Evolutionary conservation across 106 monocot genomes (phyloP), one percentile per base, ranked within the genome.

Genomic region (Platanthera guangdongensis): DNA sequence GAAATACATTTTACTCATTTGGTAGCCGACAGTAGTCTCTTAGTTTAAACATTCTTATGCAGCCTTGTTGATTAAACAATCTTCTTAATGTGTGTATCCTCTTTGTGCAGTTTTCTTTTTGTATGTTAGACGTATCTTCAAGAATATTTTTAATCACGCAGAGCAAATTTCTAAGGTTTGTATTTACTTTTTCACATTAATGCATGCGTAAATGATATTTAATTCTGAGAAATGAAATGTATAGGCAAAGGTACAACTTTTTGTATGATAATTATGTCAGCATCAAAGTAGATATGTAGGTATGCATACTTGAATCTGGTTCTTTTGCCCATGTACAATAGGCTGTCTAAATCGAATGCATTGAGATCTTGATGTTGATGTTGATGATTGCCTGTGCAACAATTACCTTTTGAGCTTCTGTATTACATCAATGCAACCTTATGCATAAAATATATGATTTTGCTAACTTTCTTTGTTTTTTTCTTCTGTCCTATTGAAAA

Each of bases 91-190:
- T 1, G 39, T 39, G 3, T 70, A 15, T 70, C 39, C 48, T 60
- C 3, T 48, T 78, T 73, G 52, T 94, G 89, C 91, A 97, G 96
- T 97, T 63, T 97, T 94, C 78, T 72, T 99, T 32, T 78, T 88
- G 80, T 99, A 99, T 80, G 54, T 94, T 15, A 87, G 83, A 25
- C 87, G 99, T 72, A 92, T 99, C 67, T 99, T 99, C 83, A 89
- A 89, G 77, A 99, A 99, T 73, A 94, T 99, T 63, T 99, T 99
- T 86, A 92, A 72, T 76, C 99, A 99, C 77, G 94, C 99, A 22
- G 99, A 94, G 73, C 94, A 99, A 84, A 99, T 99, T 74, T 88
- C 99, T 13, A 89, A 94, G 93, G 96, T 97, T 67, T 75, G 84
- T 71, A 25, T 45, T 76, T 74, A 9, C 16, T 72, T 21, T 70